These are phyloP conservation scores for Microdochium bolleyi DNA, from an alignment of 2,329 filamentous ascomycete species.

Conservation along the genomic window DNA sequence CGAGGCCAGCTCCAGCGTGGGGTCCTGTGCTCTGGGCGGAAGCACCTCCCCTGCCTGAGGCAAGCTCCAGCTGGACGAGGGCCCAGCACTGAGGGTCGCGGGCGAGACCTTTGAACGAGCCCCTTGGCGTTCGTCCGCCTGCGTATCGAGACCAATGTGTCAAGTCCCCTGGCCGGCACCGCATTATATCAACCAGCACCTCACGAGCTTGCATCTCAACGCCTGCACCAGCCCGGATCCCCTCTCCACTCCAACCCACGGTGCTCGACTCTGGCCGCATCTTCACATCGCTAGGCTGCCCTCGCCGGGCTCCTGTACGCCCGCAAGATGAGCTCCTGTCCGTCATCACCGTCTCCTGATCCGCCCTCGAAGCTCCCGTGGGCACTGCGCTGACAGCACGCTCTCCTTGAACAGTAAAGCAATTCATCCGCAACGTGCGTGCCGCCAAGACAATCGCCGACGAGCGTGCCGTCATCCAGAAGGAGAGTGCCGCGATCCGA, in stretches of 20 bases:
- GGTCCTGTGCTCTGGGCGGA: too few species aligned
- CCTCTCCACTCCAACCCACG: neutral
- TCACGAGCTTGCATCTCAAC: neutral
- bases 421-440: conserved; percentile 98
- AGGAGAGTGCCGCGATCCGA: conserved; percentile 95
- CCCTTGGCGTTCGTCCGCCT: neutral
- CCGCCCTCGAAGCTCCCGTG: neutral
- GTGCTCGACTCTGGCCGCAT: neutral
- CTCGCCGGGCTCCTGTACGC: conserved; percentile 5
- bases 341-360: too few species aligned
- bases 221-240: neutral
- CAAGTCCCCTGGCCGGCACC: neutral
- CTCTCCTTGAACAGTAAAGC: conserved; percentile 64
- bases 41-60: too few species aligned
- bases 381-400: neutral
- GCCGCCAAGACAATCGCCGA: conserved; percentile 98
- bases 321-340: conserved; percentile 9
- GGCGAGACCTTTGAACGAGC: neutral
- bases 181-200: neutral
- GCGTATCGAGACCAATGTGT: neutral
- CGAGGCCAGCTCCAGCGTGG: too few species aligned
- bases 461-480: conserved; percentile 95
- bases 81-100: too few species aligned
- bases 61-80: neutral
- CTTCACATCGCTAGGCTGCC: conserved; percentile 2